Evolutionary conservation across 2,329 filamentous ascomycete genomes (phyloP).

Genomic region (Clonostachys solani): DNA sequence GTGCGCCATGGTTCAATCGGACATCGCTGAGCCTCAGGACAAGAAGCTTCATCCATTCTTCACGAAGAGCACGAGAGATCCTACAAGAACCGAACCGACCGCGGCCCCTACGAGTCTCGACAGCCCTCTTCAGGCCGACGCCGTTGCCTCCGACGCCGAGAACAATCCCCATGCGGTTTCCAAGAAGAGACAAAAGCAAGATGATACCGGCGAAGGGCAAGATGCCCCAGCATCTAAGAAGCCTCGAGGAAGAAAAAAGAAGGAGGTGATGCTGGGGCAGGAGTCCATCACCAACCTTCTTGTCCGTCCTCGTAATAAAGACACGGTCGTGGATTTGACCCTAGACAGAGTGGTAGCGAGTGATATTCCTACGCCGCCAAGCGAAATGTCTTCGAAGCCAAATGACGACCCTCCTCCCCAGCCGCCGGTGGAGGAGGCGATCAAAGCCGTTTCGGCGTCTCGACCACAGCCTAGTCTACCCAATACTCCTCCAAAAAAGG

Average conservation of each 20-base stretch:
- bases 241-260: constrained; percentile 14
- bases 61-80: constrained; percentile 14
- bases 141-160: constrained; percentile 9
- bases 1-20: constrained; percentile 35
- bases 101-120: too few relatives aligned
- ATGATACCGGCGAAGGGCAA: constrained; percentile 14
- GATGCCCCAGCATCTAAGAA: constrained; percentile 17
- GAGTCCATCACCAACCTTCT: constrained; percentile 7
- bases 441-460: too few relatives aligned
- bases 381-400: not conserved
- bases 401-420: not conserved
- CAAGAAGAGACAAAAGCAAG: constrained; percentile 36
- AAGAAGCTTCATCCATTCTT: constrained; percentile 56
- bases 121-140: too few relatives aligned
- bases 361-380: too few relatives aligned
- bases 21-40: constrained; percentile 2
- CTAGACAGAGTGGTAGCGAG: too few relatives aligned
- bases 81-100: not conserved
- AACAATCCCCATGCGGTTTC: constrained; percentile 20
- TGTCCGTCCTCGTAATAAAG: constrained; percentile 1
- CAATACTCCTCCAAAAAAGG: constrained; percentile 27
- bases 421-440: too few relatives aligned
- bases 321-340: not conserved
- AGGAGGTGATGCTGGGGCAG: constrained; percentile 4
- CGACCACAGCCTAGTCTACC: too few relatives aligned